A percentile compares a stretch with the other conserved stretches of the same genome.
phyloP scores from a whole-genome alignment of 2,329 filamentous ascomycete species.

The Trichoderma sp. region DNA sequence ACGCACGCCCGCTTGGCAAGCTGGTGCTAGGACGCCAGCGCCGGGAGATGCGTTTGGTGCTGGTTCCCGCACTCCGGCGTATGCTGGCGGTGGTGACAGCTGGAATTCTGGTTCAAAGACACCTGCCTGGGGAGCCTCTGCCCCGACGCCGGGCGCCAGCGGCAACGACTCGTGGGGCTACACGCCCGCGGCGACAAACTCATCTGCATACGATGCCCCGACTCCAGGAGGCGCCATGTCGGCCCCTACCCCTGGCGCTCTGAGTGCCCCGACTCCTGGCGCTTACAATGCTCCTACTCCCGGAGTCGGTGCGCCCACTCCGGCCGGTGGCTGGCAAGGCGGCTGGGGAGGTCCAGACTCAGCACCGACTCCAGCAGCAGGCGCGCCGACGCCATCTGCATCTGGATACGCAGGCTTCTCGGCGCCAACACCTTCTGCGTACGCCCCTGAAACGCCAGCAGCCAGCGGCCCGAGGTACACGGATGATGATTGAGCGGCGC shows the following conservation, averaged over 20 bases:
- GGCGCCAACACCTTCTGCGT: conserved; percentile 67
- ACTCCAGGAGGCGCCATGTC: conserved; percentile 62
- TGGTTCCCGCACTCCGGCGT: conserved; percentile 70
- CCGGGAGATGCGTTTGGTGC: conserved; percentile 61
- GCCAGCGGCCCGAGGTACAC: conserved; percentile 58
- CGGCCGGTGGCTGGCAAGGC: conserved; percentile 62
- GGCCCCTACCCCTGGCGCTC: conserved; percentile 62
- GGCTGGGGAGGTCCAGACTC: conserved; percentile 62
- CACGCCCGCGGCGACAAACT: conserved; percentile 51
- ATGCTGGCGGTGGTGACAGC: conserved; percentile 55
- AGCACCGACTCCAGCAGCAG: conserved; percentile 66
- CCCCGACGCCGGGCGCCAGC: conserved; percentile 60
- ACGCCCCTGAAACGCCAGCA: conserved; percentile 62
- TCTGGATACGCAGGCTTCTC: conserved; percentile 57
- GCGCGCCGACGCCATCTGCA: conserved; percentile 69
- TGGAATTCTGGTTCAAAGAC: conserved; percentile 75
- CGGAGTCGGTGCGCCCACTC: conserved; percentile 67
- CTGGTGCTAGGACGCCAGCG: conserved; percentile 72
- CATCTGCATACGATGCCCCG: conserved; percentile 66
- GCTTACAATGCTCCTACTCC: conserved; percentile 67
- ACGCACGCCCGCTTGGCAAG: conserved; percentile 76
- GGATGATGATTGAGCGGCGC: conserved; percentile 47
- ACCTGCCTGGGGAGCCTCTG: conserved; percentile 67
- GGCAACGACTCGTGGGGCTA: conserved; percentile 63
- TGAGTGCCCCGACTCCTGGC: conserved; percentile 72